These are phyloP conservation scores for Penicillium digitatum DNA, from an alignment of 2,329 filamentous ascomycete species.

Conservation along the genomic window DNA sequence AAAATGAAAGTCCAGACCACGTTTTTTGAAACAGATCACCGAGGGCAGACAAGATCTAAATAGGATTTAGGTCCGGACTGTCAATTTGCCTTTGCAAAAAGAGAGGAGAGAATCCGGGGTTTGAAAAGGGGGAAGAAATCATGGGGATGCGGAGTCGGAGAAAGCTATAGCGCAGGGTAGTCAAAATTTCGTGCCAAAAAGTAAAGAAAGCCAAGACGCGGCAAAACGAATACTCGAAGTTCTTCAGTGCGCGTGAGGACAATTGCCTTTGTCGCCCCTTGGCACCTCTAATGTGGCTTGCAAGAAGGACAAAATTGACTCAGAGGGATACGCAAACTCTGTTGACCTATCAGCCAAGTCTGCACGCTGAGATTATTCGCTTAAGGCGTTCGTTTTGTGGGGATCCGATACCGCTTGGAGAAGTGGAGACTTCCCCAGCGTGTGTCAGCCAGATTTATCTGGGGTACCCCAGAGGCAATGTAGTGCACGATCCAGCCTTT, in stretches of 20 bases:
- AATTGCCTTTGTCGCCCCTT: constrained; percentile 1
- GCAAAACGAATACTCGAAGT: constrained; percentile 17
- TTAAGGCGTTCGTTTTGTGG: background rate
- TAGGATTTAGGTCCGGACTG: constrained; percentile 16
- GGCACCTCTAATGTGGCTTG: background rate
- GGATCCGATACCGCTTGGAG: background rate
- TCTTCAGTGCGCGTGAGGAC: background rate
- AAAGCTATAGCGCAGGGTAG: constrained; percentile 18
- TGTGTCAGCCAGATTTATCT: background rate
- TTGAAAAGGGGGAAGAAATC: constrained; percentile 9
- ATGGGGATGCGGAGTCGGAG: constrained; percentile 19
- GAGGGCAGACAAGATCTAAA: constrained; percentile 17
- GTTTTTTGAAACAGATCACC: constrained; percentile 1
- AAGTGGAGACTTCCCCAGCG: constrained; percentile 2
- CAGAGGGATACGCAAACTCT: background rate
- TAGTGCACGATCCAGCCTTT: constrained; percentile 1
- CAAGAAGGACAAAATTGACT: background rate
- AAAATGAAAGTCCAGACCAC: constrained; percentile 6
- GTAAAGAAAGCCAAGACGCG: constrained; percentile 10
- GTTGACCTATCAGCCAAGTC: background rate
- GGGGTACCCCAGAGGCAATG: constrained; percentile 13
- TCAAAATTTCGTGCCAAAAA: background rate
- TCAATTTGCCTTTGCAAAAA: constrained; percentile 2
- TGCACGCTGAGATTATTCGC: background rate
- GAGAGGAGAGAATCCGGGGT: constrained; percentile 18